Base-by-base conservation (phyloP, 2,329 filamentous ascomycete genomes). In the Cladosporium sphaerospermum region DNA sequence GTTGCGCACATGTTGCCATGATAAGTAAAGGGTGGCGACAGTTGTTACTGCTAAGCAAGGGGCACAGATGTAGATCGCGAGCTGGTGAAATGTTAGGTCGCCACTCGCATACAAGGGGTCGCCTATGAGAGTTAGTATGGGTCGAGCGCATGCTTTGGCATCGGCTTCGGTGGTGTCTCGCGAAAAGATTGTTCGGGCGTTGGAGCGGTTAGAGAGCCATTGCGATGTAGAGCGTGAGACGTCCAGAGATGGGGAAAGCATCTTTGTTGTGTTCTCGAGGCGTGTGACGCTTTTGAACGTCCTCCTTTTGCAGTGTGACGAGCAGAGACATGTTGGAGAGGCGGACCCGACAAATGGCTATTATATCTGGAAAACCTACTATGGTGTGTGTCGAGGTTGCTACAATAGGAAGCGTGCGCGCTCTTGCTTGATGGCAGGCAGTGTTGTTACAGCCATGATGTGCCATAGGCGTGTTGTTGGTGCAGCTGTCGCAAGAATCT, bases 61-160 rank as follows among this genome's bases (percentile, higher is more conserved):
- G 10, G 54, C 53, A 3, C 37, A 56, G 34, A 59, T 53, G 33
- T 50, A 50, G 31, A 58, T 56, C 52, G 57, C 57, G 47, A 59
- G 50, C 9, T 56, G 57, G 28, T 59, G 56, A 28, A 58, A 48
- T 14, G 57, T 59, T 19, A 58, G 42, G 53, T 33, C 53, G 42
- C 57, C 43, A 10, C 43, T 23, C 31, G 32, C 45, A 13, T 49
- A 43, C 10, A 59, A 36, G 11, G 54, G 52, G 3, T 54, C 56
- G n/a, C 57, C 56, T 14, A 54, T 37, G 5, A 54, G 45, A 33
- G 53, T 37, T 9, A 49, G 33, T 28, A 54, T 41, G 7, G 56
- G 57, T 28, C 47, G 48, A 42, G 57, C 57, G 47, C 56, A 59
- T n/a, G 52, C n/a, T 16, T 39, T 54, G 14, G 52, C 39, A 23